Conservation (phyloP, 345 rosid genomes). For the Linum tenue region DNA sequence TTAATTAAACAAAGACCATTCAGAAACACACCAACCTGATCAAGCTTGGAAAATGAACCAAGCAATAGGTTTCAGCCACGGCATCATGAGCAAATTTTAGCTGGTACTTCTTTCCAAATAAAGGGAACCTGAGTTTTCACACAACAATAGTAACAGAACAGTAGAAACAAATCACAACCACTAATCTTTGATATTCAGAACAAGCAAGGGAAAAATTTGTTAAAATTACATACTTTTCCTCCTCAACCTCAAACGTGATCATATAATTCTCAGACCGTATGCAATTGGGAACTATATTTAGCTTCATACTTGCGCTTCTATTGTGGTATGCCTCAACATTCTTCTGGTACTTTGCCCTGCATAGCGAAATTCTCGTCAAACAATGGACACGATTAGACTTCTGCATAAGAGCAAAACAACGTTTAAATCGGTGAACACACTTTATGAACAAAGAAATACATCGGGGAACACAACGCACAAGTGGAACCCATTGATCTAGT, state of each 20-base stretch:
- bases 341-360: conserved; percentile 98
- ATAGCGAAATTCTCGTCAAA: neutral
- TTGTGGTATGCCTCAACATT: conserved; percentile 96
- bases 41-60: conserved; percentile 98
- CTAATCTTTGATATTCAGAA: neutral
- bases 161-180: conserved; percentile 6
- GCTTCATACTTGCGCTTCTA: conserved; percentile 69
- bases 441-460: neutral
- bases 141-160: neutral
- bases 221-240: conserved; percentile 62
- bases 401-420: neutral
- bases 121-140: conserved; percentile 58
- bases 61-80: conserved; percentile 67
- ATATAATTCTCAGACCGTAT: conserved; percentile 84
- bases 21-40: conserved; percentile 45
- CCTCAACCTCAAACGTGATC: conserved; percentile 91
- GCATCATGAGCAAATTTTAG: conserved; percentile 77
- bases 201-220: neutral
- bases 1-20: conserved; percentile 1
- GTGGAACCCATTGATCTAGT: neutral
- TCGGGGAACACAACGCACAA: conserved; percentile 2
- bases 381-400: neutral
- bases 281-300: conserved; percentile 80
- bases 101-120: conserved; percentile 91
- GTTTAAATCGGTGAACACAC: neutral